Base-by-base conservation (phyloP, 2,329 filamentous ascomycete genomes). In the Aspergillus fijiensis region DNA sequence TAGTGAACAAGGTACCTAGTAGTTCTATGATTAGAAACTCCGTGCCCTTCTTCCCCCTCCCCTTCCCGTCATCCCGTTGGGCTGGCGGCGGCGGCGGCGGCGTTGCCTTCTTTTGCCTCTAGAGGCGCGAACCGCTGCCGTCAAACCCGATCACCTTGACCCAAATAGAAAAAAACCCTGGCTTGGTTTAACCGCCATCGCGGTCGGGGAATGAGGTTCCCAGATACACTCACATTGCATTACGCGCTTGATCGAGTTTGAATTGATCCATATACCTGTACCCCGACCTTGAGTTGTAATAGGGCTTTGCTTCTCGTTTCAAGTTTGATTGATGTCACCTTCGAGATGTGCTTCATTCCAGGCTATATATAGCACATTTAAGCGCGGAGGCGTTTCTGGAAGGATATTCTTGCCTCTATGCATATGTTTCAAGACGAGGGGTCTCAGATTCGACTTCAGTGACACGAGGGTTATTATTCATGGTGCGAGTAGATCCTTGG, bases 11-110 rank as follows among this genome's bases (percentile, higher is more conserved):
- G 33, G 33, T 23, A 23, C 23, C 4, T 23, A 23, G 23, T 7
- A 45, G 6, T 59, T 62, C 60, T 60, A 62, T 62, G 60, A 62
- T 62, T 62, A 60, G 60, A 62, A 57, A 60, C 60, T 6, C 27
- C 39, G 35, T 27, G 3, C 39, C 16, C 7, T 23, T 23, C 23
- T 23, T 23, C 23, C 16, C 14, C 5, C 12, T 19, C 7, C 5
- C 39, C 39, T 45, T 35, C 33, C 33, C 33, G 39, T 19, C 39
- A 19, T 45, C 39, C 39, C 39, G 39, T 6, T 45, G n/a, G 39
- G 33, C 23, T 23, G 23, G 2, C 23, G 23, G 23, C 23, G 23
- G 23, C 23, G 23, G 23, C 33, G 33, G 14, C 33, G 33, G 11
- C 27, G 27, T 16, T 35, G 33, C 33, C 33, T 35, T 35, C 14